Evolutionary conservation across 2,329 filamentous ascomycete species (phyloP), one percentile per base, ranked within the genome.

Genomic region (Aspergillus viridinutans): DNA sequence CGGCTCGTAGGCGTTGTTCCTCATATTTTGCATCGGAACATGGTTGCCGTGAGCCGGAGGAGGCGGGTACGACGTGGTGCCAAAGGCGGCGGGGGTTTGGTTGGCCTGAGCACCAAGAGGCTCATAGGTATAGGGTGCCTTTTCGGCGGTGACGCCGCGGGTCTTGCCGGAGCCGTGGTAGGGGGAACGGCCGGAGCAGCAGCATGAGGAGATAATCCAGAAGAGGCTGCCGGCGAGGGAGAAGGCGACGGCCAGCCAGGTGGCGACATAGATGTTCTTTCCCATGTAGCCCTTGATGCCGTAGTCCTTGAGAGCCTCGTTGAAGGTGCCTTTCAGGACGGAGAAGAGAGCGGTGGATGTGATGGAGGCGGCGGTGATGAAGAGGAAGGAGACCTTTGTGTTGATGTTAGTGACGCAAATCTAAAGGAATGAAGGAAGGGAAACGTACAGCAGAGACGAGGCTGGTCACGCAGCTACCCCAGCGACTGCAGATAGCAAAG

Each of bases 121-220:
- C 74, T 85, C 82, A 63, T 86, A 86, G 3, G 81, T 83, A 69
- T 84, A 84, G 0, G 83, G 83, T 0, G 83, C 81, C 79, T 85
- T 85, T 70, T 85, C 83, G 32, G 81, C 81, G 42, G 74, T 75
- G 55, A 83, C 61, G 49, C 76, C 76, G 9, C 74, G 66, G n/a
- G 69, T 67, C 52, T 68, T 67, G 35, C 63, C 59, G 48, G 70
- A 65, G 60, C 78, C 76, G 68, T 77, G 72, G 53, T 78, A 79
- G 28, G 78, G 76, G 54, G 76, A 80, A 65, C 82, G 80, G 49
- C 90, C 90, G 65, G 83, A 86, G 81, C 92, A 96, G 85, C 92
- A 97, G 87, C 93, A 97, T 68, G 89, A 84, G 74, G 87, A 90
- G 74, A 95, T 85, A 69, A 92, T 78, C 93, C 94, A 97, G 87